These are phyloP conservation scores for Tinospora cordifolia DNA, from an alignment of 164 flowering plant genomes.

Conservation along the genomic window DNA sequence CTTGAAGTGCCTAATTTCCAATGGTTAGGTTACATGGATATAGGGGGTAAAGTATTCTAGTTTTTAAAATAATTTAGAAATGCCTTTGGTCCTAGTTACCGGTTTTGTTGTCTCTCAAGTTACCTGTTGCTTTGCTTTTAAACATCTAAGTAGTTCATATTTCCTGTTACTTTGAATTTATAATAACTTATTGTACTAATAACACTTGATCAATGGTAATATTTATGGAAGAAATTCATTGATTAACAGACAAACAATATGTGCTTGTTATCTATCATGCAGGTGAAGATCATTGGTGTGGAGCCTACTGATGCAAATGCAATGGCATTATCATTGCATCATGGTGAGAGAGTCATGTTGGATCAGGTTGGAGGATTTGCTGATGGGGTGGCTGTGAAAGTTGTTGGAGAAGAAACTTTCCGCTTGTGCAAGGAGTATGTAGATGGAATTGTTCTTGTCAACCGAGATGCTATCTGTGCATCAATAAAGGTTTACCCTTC, in stretches of 20 bases:
- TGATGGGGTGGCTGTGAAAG: conserved; percentile 98
- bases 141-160: too few relatives aligned
- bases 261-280: conserved; percentile 1
- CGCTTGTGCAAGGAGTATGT: conserved; percentile 78
- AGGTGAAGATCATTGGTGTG: conserved; percentile 97
- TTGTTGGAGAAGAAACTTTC: conserved; percentile 91
- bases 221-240: neutral
- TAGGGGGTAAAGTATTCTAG: too few relatives aligned
- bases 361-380: conserved; percentile 98
- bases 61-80: too few relatives aligned
- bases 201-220: neutral
- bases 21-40: too few relatives aligned
- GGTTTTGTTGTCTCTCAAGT: too few relatives aligned
- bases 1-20: too few relatives aligned
- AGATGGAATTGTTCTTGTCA: conserved; percentile 94
- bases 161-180: too few relatives aligned
- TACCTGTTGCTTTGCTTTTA: too few relatives aligned
- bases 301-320: conserved; percentile 99
- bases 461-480: conserved; percentile 97
- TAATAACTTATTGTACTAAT: too few relatives aligned
- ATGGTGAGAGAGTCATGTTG: conserved; percentile 69
- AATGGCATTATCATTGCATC: conserved; percentile 91
- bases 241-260: neutral
- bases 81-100: too few relatives aligned
- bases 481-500: conserved; percentile 66